Evolutionary conservation across 176 grass and related monocot genomes (phyloP), one percentile per base, ranked within the genome.

Genomic region (Oryza punctata): DNA sequence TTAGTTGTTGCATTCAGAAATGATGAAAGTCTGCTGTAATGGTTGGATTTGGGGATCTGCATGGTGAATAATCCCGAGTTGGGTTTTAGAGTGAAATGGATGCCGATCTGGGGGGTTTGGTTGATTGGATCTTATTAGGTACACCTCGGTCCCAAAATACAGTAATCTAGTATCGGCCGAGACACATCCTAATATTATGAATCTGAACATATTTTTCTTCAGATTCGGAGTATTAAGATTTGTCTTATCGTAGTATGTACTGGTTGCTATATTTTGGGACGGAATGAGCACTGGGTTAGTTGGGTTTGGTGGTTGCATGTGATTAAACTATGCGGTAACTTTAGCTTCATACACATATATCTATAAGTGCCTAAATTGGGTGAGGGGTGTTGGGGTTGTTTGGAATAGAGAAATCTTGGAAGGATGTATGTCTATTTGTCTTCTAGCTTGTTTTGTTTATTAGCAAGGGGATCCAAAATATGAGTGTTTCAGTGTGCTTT

Each of bases 41-140:
- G 63, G 27, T 37, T 16, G 24, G 65, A 71, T 83, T 63, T 87
- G 60, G 33, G 18, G 16, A 75, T 72, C 40, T 81, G 43, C 24
- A 18, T 73, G 35, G 54, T 69, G 44, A 21, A 37, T 30, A 27
- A 30, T 12, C 10, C 24, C 35, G 1, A 13, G 5, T 59, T 18
- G 10, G 12, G 37, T 10, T 63, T 70, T 70, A 6, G 25, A 33
- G 10, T 77, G 41, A 49, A 82, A 38, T 76, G 27, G 13, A 16
- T 69, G n/a, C 28, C 10, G 64, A 63, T 75, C 78, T 87, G 70
- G 14, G 70, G 61, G n/a, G 37, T 69, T 59, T 75, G 46, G 69
- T 57, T 43, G 18, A 65, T 35, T 45, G 6, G 44, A 79, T 84
- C 82, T 49, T 67, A 32, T 49, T 29, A 12, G 69, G 25, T 25